These are phyloP conservation scores for Obba rivulosa DNA, from an alignment of 768 basidiomycete genomes.

Conservation along the genomic window DNA sequence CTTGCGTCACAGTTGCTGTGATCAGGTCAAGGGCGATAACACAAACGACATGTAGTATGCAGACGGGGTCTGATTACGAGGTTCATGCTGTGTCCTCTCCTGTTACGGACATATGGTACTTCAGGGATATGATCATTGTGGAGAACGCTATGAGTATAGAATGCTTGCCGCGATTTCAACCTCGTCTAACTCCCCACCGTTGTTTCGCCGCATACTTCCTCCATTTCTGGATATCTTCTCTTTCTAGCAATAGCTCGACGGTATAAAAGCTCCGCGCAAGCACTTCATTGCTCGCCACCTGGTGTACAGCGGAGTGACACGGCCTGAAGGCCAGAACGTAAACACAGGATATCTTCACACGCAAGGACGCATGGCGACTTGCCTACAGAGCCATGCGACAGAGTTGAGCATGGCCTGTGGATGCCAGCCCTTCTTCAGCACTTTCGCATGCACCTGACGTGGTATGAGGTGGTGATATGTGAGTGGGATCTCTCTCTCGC, in stretches of 20 bases:
- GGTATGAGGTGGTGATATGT: conserved; percentile 63
- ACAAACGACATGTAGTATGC: too few species aligned
- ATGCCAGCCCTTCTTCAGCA: conserved; percentile 55
- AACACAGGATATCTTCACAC: background rate
- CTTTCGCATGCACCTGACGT: conserved; percentile 46
- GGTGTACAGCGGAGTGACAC: conserved; percentile 49
- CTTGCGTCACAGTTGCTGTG: too few species aligned
- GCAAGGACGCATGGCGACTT: conserved; percentile 1
- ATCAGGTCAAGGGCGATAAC: too few species aligned
- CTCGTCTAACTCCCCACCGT: conserved; percentile 20
- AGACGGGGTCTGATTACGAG: too few species aligned
- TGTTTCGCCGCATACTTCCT: conserved; percentile 45
- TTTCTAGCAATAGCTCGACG: conserved; percentile 40
- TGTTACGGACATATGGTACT: too few species aligned
- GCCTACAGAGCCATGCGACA: conserved; percentile 56
- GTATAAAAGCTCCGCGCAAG: conserved; percentile 48
- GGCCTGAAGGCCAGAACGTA: conserved; percentile 28
- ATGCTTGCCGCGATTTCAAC: too few species aligned
- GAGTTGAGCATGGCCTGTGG: conserved; percentile 45
- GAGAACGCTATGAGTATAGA: too few species aligned
- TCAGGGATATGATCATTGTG: too few species aligned
- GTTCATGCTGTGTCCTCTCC: too few species aligned
- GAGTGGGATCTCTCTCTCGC: conserved; percentile 48
- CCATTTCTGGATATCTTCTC: conserved; percentile 57
- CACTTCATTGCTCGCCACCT: conserved; percentile 43